phyloP scores from a whole-genome alignment of 2,329 filamentous ascomycete genomes.

The Fusarium fracticaudum region DNA sequence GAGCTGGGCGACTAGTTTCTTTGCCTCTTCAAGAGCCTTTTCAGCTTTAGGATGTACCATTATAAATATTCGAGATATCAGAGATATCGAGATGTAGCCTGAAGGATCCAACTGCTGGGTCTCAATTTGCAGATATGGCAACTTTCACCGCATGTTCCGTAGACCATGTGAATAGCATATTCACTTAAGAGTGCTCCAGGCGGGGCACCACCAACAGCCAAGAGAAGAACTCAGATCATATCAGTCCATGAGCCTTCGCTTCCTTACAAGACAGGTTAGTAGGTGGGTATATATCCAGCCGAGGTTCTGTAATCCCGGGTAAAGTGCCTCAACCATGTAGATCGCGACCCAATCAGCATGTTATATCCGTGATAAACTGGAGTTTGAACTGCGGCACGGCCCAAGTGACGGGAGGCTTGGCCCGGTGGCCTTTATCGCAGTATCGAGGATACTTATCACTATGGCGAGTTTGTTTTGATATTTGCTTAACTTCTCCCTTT shows the following conservation, averaged over 20 bases:
- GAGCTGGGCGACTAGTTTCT: slow-evolving; percentile 39
- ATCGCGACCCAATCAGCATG: background rate
- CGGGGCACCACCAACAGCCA: slow-evolving; percentile 11
- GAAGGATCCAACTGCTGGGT: background rate
- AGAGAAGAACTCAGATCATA: background rate
- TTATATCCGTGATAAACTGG: background rate
- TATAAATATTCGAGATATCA: too few species aligned
- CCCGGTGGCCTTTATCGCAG: background rate
- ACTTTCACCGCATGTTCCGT: background rate
- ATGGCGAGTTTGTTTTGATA: background rate
- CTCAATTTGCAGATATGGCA: background rate
- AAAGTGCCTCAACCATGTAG: background rate
- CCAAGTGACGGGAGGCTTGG: background rate
- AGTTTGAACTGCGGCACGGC: background rate
- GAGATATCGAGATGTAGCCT: background rate
- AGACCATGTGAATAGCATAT: slow-evolving; percentile 1
- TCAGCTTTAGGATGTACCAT: slow-evolving; percentile 39
- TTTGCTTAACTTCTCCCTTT: background rate
- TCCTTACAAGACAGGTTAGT: background rate
- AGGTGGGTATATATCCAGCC: background rate
- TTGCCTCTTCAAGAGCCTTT: slow-evolving; percentile 42
- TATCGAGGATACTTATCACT: background rate
- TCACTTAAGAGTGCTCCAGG: slow-evolving; percentile 3
- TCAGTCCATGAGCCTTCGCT: background rate
- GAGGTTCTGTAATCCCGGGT: background rate